A percentile compares a stretch with the other conserved stretches of the same genome.
phyloP scores from a whole-genome alignment of 441 rosid genomes.

The Caryocar brasiliense region DNA sequence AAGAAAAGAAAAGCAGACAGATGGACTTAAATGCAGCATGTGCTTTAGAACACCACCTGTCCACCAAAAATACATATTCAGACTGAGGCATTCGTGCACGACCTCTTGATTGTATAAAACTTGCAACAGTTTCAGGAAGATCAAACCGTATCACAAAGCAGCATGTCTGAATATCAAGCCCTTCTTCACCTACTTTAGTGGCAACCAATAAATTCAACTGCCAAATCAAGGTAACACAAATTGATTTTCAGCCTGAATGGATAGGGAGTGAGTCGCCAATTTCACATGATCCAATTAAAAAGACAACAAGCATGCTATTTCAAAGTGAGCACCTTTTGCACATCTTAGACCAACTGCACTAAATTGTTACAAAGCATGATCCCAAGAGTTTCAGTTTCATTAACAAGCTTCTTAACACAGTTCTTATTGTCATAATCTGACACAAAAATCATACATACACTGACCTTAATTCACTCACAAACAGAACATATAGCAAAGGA shows the following conservation, averaged over 20 bases:
- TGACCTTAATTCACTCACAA: too few species aligned
- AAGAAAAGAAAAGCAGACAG: constrained; percentile 9
- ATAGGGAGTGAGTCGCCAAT: neutral
- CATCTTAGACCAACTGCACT: too few species aligned
- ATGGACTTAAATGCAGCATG: constrained; percentile 6
- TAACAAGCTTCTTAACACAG: too few species aligned
- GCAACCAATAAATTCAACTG: constrained; percentile 96
- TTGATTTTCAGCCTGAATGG: neutral
- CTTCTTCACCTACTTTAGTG: constrained; percentile 98
- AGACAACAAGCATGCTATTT: too few species aligned
- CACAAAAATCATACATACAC: too few species aligned
- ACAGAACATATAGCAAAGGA: too few species aligned
- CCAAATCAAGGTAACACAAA: constrained; percentile 12
- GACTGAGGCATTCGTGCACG: constrained; percentile 97
- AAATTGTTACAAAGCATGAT: too few species aligned
- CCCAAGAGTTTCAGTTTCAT: too few species aligned
- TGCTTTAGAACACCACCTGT: constrained; percentile 47
- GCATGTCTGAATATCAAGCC: constrained; percentile 96
- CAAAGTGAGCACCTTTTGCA: too few species aligned
- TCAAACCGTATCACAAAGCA: constrained; percentile 95
- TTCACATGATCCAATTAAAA: neutral
- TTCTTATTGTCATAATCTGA: too few species aligned
- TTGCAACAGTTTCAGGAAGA: constrained; percentile 92
- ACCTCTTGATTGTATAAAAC: constrained; percentile 99
- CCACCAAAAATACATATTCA: constrained; percentile 91